Conservation (phyloP, 352 stramenopile species). For the Pythium coloratum region DNA sequence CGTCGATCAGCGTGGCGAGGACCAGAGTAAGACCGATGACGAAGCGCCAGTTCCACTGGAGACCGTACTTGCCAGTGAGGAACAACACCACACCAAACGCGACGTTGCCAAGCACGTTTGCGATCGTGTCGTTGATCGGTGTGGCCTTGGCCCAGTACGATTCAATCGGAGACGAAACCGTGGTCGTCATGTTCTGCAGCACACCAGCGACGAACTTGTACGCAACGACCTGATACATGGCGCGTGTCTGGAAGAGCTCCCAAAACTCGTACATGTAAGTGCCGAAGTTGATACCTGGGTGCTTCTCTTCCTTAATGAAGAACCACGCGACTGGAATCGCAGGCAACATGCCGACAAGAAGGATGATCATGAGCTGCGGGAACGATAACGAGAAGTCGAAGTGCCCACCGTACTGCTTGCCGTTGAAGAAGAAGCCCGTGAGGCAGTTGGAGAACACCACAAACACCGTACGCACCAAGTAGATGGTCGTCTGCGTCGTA, state of each 20-base stretch:
- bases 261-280: neutral
- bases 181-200: neutral
- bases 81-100: neutral
- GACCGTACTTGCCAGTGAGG: neutral
- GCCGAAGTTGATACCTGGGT: neutral
- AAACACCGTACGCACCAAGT: neutral
- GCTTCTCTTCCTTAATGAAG: neutral
- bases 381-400: neutral
- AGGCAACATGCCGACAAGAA: neutral
- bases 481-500: neutral
- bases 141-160: neutral
- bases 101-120: neutral
- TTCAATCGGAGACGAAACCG: neutral
- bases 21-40: neutral
- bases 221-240: neutral
- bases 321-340: neutral
- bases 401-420: neutral
- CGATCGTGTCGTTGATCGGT: neutral
- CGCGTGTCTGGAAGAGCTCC: neutral
- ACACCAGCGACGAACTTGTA: neutral
- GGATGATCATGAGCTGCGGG: neutral
- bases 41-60: neutral
- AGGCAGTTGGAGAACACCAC: neutral
- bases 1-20: conserved; percentile 14
- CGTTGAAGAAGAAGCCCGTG: neutral